Evolutionary conservation across 148 eudicot species (phyloP).

Genomic region (Amaranthus hypochondriacus): DNA sequence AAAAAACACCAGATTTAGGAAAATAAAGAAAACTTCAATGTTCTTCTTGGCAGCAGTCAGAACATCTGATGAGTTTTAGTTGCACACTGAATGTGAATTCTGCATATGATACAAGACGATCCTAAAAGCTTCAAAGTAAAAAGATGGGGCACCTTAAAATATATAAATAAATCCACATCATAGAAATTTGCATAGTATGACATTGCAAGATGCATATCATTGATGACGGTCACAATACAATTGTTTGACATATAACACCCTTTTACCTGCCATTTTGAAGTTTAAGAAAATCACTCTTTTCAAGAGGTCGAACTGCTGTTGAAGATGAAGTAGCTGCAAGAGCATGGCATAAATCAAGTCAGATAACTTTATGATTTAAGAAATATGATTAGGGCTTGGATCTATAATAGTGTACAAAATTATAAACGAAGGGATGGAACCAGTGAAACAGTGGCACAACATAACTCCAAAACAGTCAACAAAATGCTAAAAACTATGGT

Average conservation of each 20-base stretch:
- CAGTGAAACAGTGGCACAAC: neutral
- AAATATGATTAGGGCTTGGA: neutral
- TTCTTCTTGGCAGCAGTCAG: neutral
- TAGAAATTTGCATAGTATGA: neutral
- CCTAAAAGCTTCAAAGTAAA: neutral
- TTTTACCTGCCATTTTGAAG: conserved; percentile 97
- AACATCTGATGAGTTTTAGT: neutral
- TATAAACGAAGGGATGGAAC: neutral
- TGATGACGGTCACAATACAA: neutral
- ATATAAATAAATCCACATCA: neutral
- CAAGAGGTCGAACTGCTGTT: conserved; percentile 41
- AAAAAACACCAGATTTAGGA: neutral
- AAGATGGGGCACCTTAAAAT: neutral
- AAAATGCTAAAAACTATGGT: conserved; percentile 23
- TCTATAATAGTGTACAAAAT: neutral
- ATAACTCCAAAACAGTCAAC: conserved; percentile 2
- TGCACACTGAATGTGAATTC: neutral
- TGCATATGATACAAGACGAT: neutral
- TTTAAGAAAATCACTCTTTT: conserved; percentile 71
- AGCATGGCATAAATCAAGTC: conserved; percentile 8
- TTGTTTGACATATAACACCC: neutral
- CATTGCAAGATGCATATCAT: neutral
- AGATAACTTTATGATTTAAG: neutral
- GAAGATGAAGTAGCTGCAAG: conserved; percentile 72
- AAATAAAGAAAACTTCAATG: neutral